Percentiles rank a stretch among this genome's conserved stretches.
Conservation (phyloP, 805 yeast genomes). For the Saccharomyces eubayanus region DNA sequence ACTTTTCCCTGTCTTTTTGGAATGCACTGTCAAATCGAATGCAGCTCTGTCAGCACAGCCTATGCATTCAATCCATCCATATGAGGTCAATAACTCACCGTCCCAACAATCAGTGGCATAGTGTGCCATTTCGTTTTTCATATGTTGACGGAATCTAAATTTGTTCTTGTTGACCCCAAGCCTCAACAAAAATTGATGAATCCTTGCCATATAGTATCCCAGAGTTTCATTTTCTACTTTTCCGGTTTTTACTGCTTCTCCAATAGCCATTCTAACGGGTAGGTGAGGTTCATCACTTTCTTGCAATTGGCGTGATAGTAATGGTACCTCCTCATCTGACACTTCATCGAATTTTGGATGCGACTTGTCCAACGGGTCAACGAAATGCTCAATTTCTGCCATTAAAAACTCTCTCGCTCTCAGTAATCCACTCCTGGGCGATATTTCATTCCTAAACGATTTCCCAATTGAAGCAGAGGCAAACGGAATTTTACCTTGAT, state of each 20-base stretch:
- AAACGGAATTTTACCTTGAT: constrained; percentile 95
- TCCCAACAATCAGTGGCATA: constrained; percentile 99
- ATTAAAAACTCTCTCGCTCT: constrained; percentile 97
- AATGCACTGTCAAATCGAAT: constrained; percentile 89
- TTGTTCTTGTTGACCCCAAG: constrained; percentile 83
- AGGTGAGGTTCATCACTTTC: constrained; percentile 72
- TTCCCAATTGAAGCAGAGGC: constrained; percentile 99
- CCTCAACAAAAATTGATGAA: constrained; percentile 70
- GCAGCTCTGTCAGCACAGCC: constrained; percentile 99
- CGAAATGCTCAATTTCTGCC: constrained; percentile 99
- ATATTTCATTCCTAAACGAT: constrained; percentile 96
- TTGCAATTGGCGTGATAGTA: constrained; percentile 83
- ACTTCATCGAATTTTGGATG: constrained; percentile 78
- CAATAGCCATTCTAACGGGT: constrained; percentile 53
- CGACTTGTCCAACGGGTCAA: constrained; percentile 81
- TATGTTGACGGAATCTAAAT: constrained; percentile 95
- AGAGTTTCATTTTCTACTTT: constrained; percentile 94
- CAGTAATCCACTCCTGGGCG: constrained; percentile 94
- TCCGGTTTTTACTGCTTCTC: constrained; percentile 81
- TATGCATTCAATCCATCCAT: constrained; percentile 99
- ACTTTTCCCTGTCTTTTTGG: constrained; percentile 91
- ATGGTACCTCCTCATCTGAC: constrained; percentile 58
- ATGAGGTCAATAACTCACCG: constrained; percentile 90
- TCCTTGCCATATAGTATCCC: constrained; percentile 94
- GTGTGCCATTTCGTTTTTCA: constrained; percentile 99